Evolutionary conservation across 495 filamentous ascomycete species (phyloP).

Genomic region (Penicillium pulvis): DNA sequence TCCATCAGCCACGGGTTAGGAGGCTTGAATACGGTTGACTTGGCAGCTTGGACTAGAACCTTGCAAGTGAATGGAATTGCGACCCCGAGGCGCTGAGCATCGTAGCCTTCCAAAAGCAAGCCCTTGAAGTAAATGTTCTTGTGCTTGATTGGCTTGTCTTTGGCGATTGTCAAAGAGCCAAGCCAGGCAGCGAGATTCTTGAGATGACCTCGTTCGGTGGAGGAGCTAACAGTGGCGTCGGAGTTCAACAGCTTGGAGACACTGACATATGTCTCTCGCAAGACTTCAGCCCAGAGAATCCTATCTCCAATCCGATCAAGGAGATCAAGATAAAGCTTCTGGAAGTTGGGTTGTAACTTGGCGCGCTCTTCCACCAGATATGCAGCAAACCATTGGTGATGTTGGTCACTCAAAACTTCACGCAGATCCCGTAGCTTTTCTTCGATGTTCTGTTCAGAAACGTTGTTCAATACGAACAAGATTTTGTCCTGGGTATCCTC

Average conservation of each 20-base stretch:
- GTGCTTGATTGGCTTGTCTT: conserved; percentile 94
- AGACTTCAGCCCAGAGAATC: conserved; percentile 79
- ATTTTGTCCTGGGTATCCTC: conserved; percentile 89
- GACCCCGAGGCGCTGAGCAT: conserved; percentile 84
- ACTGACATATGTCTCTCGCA: conserved; percentile 91
- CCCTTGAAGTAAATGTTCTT: conserved; percentile 97
- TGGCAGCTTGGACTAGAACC: conserved; percentile 78
- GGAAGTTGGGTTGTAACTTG: conserved; percentile 95
- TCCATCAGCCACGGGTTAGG: conserved; percentile 99
- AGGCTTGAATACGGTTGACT: conserved; percentile 86
- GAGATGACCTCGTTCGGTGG: conserved; percentile 79
- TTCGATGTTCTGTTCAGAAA: conserved; percentile 84
- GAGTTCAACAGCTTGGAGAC: conserved; percentile 85
- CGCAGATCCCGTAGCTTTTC: conserved; percentile 78
- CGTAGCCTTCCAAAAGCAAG: conserved; percentile 86
- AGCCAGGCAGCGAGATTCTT: conserved; percentile 94
- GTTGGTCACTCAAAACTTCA: conserved; percentile 72
- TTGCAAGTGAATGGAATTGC: conserved; percentile 98
- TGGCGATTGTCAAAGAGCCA: conserved; percentile 88
- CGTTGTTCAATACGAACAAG: conserved; percentile 93
- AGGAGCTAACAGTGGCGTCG: conserved; percentile 75
- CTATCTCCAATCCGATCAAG: conserved; percentile 79
- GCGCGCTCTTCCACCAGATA: conserved; percentile 97
- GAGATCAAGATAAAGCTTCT: conserved; percentile 87
- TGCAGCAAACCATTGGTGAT: conserved; percentile 94